phyloP scores from a whole-genome alignment of 805 yeast genomes.

The Lipomyces starkeyi region DNA sequence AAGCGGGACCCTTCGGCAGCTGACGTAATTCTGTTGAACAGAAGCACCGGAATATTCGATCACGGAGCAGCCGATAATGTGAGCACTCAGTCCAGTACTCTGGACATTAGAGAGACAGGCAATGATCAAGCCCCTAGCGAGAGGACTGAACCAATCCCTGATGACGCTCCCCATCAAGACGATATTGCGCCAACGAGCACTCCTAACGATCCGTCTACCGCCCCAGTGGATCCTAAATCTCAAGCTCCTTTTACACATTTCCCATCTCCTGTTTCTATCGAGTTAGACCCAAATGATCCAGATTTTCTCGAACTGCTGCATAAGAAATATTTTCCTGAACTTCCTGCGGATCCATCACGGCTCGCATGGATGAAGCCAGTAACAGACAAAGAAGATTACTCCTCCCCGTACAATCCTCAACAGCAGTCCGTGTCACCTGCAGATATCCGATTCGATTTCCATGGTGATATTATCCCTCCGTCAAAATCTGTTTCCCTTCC shows the following conservation, averaged over 20 bases:
- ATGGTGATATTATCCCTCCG: constrained; percentile 75
- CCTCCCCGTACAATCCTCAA: constrained; percentile 52
- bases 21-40: constrained; percentile 16
- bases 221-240: background rate
- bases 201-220: background rate
- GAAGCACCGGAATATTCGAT: background rate
- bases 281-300: constrained; percentile 74
- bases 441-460: constrained; percentile 85
- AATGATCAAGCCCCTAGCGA: background rate
- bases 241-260: constrained; percentile 14
- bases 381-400: constrained; percentile 46
- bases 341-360: constrained; percentile 80
- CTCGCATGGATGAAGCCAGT: constrained; percentile 91
- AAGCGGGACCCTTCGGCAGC: constrained; percentile 25
- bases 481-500: constrained; percentile 57
- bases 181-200: background rate
- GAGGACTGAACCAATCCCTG: no score
- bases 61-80: background rate
- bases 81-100: background rate
- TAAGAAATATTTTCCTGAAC: constrained; percentile 84
- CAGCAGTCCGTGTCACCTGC: constrained; percentile 49
- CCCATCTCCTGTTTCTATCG: constrained; percentile 35
- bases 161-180: background rate
- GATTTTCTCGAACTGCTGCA: constrained; percentile 78
- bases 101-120: background rate